Base-by-base conservation (phyloP, 1,284 basidiomycete species). In the Rhodotorula sp. region DNA sequence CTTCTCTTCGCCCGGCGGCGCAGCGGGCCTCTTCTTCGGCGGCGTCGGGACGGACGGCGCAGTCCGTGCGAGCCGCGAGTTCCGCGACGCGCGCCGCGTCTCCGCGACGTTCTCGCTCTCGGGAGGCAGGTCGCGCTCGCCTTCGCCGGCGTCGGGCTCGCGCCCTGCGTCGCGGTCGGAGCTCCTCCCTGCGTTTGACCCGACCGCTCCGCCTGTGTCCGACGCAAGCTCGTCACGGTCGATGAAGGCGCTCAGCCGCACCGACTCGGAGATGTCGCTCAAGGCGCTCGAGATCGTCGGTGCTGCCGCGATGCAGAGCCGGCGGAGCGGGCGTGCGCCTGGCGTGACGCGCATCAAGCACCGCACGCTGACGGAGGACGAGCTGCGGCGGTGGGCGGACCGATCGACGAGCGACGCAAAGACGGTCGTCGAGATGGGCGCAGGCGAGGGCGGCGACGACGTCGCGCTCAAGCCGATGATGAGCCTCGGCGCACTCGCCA, bases 401-500 rank as follows among this genome's bases (percentile, higher is more conserved):
- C 57, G 39, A 19, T 29, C 57, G 21, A 41, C 5, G 10, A 17
- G 34, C 53, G 21, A 50, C 29, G 57, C 34, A 9, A 27, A 36
- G 22, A 44, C 32, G 25, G 64, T 59, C 59, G 50, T 69, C 64
- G 55, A 65, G 8, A 22, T 62, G 44, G 44, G 44, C n/a, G n/a
- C n/a, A n/a, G n/a, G n/a, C 48, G 27, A 50, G 3, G 36, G 36
- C 51, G 50, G 48, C 59, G 66, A 54, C 27, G 48, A 46, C 21
- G 73, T 67, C 9, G 15, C 44, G 9, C 17, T 3, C 21, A 22
- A 25, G 25, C 72, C 48, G 46, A 71, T 19, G 76, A 77, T 66
- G 63, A 82, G 84, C 44, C 84, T 87, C 76, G 82, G 84, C 79
- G 76, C 80, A 2, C 85, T 91, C 48, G 77, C 92, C 39, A 84